Evolutionary conservation across 345 rosid species (phyloP), one percentile per base, ranked within the genome.

Genomic region (Lumnitzera littorea): DNA sequence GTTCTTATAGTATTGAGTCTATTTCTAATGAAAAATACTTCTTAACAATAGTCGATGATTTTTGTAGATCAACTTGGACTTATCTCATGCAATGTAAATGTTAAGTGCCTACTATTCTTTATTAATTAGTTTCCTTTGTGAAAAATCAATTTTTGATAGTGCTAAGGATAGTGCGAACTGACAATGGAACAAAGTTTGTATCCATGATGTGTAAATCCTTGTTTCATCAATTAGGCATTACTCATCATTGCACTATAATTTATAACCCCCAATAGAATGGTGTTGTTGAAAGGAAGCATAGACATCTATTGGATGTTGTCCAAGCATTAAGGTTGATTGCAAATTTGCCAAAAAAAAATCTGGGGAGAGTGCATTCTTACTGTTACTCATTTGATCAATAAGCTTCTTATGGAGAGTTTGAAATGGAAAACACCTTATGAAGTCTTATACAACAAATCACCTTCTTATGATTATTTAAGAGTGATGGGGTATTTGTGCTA

Each of bases 201-300:
- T 27, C 5, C 31, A 27, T 27, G 31, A 27, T 20, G 5, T 27
- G 31, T 5, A 27, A 27, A 27, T 27, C 31, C 3, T 27, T 27
- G 0, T 27, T 27, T 27, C 31, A 27, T 2, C 3, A 27, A 2
- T 27, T 27, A 5, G 1, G 31, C 3, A 27, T 27, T 0, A 27
- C 5, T 27, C 5, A 27, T 5, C 31, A 27, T 27, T 2, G 5
- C 3, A 27, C 2, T 27, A 1, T 2, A 3, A 15, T 61, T 1
- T 43, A 61, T 11, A 29, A 25, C 2, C 56, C 50, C 8, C 50
- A 61, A 11, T 29, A 61, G 16, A 61, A 61, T 36, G 31, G 50
- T 0, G 10, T 51, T 4, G 56, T 29, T 0, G 36, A 61, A 0
- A 1, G 64, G 13, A 61, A 61, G 29, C 64, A 61, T 2, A 55